These are phyloP conservation scores for Ophidiomyces ophidiicola DNA, from an alignment of 2,329 filamentous ascomycete species.

Conservation along the genomic window DNA sequence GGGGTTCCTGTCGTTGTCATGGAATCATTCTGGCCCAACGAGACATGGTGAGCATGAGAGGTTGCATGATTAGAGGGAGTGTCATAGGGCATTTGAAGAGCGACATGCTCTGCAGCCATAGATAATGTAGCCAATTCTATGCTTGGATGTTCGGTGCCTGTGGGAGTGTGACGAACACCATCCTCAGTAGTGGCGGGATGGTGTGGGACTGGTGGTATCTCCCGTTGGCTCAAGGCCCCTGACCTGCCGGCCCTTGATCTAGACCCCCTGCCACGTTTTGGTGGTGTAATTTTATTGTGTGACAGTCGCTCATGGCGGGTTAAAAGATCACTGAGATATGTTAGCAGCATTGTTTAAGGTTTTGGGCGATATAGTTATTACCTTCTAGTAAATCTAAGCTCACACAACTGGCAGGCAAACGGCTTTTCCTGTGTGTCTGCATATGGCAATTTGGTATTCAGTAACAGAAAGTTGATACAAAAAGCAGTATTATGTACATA, in stretches of 20 bases:
- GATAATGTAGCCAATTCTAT: constrained; percentile 27
- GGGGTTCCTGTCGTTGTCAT: constrained; percentile 1
- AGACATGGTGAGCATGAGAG: constrained; percentile 1
- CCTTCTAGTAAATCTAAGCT: constrained; percentile 38
- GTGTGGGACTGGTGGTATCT: not conserved
- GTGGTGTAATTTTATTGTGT: constrained; percentile 31
- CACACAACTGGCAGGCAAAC: constrained; percentile 39
- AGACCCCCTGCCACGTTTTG: constrained; percentile 22
- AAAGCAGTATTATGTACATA: constrained; percentile 6
- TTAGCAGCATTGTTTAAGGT: not conserved
- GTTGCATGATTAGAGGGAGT: constrained; percentile 10
- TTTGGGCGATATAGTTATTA: constrained; percentile 16
- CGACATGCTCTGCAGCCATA: constrained; percentile 32
- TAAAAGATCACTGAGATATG: constrained; percentile 31
- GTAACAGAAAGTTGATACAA: not conserved
- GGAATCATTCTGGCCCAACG: constrained; percentile 3
- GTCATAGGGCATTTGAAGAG: constrained; percentile 21
- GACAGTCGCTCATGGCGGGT: constrained; percentile 40
- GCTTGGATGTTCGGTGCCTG: not conserved
- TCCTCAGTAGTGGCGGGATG: constrained; percentile 21
- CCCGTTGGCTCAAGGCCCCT: constrained; percentile 19
- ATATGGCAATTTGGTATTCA: not conserved
- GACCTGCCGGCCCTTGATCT: constrained; percentile 18
- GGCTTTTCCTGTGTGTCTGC: constrained; percentile 40
- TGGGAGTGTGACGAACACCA: constrained; percentile 18